Conservation (phyloP, 1,284 basidiomycete genomes). For the Salmacisia buchloeana region DNA sequence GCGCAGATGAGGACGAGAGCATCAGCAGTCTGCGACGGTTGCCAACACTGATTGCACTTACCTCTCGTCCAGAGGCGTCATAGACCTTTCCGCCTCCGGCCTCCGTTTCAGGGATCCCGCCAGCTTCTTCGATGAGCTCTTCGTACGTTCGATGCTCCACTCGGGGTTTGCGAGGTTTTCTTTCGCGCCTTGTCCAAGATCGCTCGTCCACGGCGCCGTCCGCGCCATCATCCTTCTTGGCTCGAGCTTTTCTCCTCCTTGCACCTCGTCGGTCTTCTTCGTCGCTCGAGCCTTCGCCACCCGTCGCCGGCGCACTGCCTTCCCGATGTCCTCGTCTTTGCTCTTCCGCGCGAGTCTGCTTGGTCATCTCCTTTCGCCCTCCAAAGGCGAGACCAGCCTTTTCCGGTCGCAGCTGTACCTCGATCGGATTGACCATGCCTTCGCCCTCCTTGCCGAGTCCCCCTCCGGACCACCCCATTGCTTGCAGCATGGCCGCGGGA, state of each 20-base stretch:
- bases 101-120: slow-evolving; percentile 11
- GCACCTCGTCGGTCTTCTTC: slow-evolving; percentile 56
- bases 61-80: slow-evolving; percentile 36
- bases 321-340: not conserved
- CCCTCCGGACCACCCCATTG: slow-evolving; percentile 50
- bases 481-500: slow-evolving; percentile 38
- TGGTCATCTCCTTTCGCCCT: slow-evolving; percentile 44
- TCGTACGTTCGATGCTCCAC: slow-evolving; percentile 48
- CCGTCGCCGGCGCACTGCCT: slow-evolving; percentile 14
- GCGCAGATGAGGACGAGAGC: slow-evolving; percentile 22
- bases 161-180: slow-evolving; percentile 32
- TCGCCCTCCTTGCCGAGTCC: slow-evolving; percentile 44
- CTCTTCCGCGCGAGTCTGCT: slow-evolving; percentile 36
- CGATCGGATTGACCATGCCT: slow-evolving; percentile 46
- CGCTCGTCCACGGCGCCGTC: not conserved
- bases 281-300: slow-evolving; percentile 23
- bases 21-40: not conserved
- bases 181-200: slow-evolving; percentile 32
- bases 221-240: not conserved
- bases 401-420: slow-evolving; percentile 45
- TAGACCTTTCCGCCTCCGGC: slow-evolving; percentile 28
- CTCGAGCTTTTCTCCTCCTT: slow-evolving; percentile 7
- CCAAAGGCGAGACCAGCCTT: slow-evolving; percentile 47
- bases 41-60: slow-evolving; percentile 22
- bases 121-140: slow-evolving; percentile 42